phyloP scores from a whole-genome alignment of 331 rosid species.

The Phaseolus coccineus region DNA sequence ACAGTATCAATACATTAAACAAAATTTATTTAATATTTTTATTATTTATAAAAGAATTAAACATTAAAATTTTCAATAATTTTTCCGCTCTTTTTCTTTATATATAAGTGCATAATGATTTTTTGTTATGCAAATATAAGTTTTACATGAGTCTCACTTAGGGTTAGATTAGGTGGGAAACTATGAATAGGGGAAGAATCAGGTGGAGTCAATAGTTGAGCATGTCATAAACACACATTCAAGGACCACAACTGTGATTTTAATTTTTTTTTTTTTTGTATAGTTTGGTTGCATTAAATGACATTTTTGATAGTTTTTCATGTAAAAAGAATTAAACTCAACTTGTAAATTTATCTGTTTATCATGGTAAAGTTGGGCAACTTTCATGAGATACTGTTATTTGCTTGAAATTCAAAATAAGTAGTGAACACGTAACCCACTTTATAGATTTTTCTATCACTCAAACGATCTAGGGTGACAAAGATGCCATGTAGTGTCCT shows the following conservation, averaged over 20 bases:
- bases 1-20: neutral
- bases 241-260: neutral
- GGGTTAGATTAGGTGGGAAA: neutral
- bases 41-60: neutral
- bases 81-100: neutral
- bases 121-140: neutral
- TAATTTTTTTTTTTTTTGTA: too few species aligned
- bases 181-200: neutral
- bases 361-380: slow-evolving; percentile 28
- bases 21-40: too few species aligned
- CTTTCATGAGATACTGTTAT: slow-evolving; percentile 29
- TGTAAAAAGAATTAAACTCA: neutral
- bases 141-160: neutral
- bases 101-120: too few species aligned
- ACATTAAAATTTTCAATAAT: neutral
- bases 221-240: neutral
- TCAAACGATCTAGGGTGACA: slow-evolving; percentile 37
- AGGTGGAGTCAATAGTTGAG: slow-evolving; percentile 2
- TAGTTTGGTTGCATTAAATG: neutral
- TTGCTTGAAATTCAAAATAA: slow-evolving; percentile 42
- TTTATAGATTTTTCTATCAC: slow-evolving; percentile 32
- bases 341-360: slow-evolving; percentile 6
- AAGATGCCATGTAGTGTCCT: slow-evolving; percentile 37
- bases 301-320: neutral
- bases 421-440: slow-evolving; percentile 41